Base-by-base conservation (phyloP, 192 early-diverging fungal genomes). In the Entomortierella beljakovae region DNA sequence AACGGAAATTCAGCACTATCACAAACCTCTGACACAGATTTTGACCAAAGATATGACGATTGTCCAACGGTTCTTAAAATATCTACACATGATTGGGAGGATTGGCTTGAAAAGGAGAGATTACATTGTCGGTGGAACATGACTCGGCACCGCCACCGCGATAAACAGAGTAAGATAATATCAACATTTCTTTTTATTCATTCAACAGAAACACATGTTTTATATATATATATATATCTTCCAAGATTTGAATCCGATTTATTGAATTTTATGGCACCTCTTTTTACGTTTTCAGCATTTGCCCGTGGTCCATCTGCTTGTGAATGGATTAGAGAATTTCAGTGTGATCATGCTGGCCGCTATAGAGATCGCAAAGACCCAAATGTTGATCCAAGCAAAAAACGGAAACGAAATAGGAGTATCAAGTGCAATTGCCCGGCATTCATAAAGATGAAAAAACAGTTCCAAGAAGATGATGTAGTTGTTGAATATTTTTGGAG, bases 371-470 rank as follows among this genome's bases (percentile, higher is more conserved):
- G 75, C 29, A 79, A 70, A 38, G 61, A 79, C 38, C 75, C 75
- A 4, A 57, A 79, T 34, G 57, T 79, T 9, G 66, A 69, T 33
- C 67, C 75, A 1, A 79, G 68, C 22, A 79, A 79, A 49, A 79
- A 79, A 42, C 67, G 75, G 13, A 79, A 79, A 33, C 42, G 75
- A 6, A 29, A 53, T 9, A 68, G 68, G 20, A 79, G 75, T 31
- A 79, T 79, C 40, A 79, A 79, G 31, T 79, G 75, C 52, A 68
- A 68, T 28, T 79, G 75, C 38, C 65, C 75, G 6, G 75, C 75
- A 13, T 70, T 64, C n/a, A 79, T 79, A 61, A 79, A 79, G 50
- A 79, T 79, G 56, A 38, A 61, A 15, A 79, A 79, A 50, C 64
- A 68, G 15, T 79, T 79, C 34, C 51, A 53, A n/a, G 75, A 79